Conservation (phyloP, 2,329 filamentous ascomycete species). For the Verticillium albo-atrum region DNA sequence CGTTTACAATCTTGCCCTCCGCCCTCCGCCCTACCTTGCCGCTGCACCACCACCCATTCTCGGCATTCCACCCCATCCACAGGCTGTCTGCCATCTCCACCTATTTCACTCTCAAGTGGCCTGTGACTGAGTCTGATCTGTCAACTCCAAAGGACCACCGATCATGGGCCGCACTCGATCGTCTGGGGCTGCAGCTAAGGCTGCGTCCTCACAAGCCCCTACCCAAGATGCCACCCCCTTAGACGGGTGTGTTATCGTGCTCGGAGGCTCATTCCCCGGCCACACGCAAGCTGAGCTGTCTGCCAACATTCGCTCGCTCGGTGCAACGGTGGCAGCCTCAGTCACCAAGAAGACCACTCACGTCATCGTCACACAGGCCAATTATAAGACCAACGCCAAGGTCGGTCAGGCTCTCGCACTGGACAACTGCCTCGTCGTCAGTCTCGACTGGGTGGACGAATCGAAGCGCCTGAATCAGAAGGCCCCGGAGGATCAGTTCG, state of each 20-base stretch:
- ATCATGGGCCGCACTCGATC: background rate
- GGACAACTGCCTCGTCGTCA: conserved; percentile 47
- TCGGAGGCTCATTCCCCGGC: conserved; percentile 57
- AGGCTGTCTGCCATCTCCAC: too few relatives aligned
- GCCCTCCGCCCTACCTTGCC: too few relatives aligned
- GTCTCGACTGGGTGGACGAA: conserved; percentile 58
- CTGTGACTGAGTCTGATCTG: too few relatives aligned
- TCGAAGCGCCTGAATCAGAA: conserved; percentile 38
- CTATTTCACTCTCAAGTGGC: too few relatives aligned
- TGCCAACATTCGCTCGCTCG: conserved; percentile 39
- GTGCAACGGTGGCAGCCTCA: conserved; percentile 40
- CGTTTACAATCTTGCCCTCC: too few relatives aligned
- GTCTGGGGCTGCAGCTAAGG: background rate
- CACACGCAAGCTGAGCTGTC: conserved; percentile 47
- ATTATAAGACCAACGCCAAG: conserved; percentile 48
- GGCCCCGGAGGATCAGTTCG: conserved; percentile 26
- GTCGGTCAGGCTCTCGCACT: conserved; percentile 42
- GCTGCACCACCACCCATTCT: too few relatives aligned
- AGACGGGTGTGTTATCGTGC: conserved; percentile 36
- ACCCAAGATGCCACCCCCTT: background rate
- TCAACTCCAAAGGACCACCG: too few relatives aligned
- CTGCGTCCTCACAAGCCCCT: background rate
- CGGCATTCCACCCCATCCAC: too few relatives aligned
- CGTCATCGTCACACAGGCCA: conserved; percentile 50
- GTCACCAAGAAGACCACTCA: conserved; percentile 50